Conservation (phyloP, 83 land plant genomes). For the Larix sibirica region DNA sequence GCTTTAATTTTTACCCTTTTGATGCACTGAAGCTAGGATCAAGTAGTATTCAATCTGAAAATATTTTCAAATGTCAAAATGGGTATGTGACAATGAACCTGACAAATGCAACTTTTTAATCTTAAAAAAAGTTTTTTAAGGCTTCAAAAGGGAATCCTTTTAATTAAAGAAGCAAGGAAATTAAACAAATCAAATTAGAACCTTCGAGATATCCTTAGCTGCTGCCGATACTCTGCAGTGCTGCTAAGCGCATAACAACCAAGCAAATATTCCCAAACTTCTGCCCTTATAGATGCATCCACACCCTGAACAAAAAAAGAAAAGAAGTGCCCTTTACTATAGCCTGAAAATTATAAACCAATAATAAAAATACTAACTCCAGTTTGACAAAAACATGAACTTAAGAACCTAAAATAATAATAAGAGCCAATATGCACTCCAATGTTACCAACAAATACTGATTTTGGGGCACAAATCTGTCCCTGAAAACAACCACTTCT, state of each 20-base stretch:
- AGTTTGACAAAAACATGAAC: neutral
- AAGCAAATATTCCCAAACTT: constrained; percentile 97
- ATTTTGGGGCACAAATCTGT: neutral
- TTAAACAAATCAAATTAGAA: constrained; percentile 14
- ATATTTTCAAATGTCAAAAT: no score
- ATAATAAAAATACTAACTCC: neutral
- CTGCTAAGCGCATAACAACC: constrained; percentile 85
- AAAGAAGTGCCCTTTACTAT: neutral
- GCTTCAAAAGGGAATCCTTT: neutral
- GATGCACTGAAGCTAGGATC: neutral
- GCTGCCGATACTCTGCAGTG: constrained; percentile 63
- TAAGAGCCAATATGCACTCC: neutral
- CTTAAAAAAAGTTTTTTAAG: neutral
- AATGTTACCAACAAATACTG: neutral
- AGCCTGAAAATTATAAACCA: constrained; percentile 4
- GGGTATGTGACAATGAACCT: neutral
- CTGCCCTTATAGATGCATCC: constrained; percentile 88
- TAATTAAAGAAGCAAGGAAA: neutral
- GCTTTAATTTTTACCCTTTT: no score
- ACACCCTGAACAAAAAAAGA: constrained; percentile 63
- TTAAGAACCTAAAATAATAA: neutral
- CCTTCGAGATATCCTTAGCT: constrained; percentile 63
- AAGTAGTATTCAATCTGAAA: neutral
- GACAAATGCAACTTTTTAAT: neutral
- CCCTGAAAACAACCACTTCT: neutral